These are phyloP conservation scores for Prunus padus DNA, from an alignment of 306 rosid species.

Conservation along the genomic window DNA sequence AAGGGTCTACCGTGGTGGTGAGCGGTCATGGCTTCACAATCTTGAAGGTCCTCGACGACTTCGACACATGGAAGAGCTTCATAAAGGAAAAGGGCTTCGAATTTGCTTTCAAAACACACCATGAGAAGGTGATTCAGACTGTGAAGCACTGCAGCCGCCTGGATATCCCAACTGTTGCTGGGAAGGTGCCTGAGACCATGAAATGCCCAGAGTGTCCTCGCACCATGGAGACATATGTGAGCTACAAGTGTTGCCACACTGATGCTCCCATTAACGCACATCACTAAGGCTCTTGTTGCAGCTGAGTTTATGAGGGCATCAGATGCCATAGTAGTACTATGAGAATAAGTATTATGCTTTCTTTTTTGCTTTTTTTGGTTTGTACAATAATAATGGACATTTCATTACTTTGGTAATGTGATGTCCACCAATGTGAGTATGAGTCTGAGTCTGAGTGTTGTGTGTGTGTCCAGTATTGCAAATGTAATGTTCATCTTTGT, in stretches of 20 bases:
- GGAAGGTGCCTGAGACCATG: conserved; percentile 48
- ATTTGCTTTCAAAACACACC: conserved; percentile 21
- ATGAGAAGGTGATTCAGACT: conserved; percentile 19
- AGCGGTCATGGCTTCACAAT: conserved; percentile 39
- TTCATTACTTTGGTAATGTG: neutral
- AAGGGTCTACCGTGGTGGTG: conserved; percentile 36
- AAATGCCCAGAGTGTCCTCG: conserved; percentile 59
- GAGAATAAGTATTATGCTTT: neutral
- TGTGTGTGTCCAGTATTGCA: too few relatives aligned
- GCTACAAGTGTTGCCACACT: conserved; percentile 63
- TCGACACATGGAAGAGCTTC: conserved; percentile 41
- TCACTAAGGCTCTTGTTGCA: neutral
- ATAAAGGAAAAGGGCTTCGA: conserved; percentile 42
- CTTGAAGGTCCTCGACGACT: conserved; percentile 39
- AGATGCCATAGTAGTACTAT: neutral
- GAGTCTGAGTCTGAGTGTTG: too few relatives aligned
- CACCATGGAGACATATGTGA: conserved; percentile 53
- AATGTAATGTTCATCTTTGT: too few relatives aligned
- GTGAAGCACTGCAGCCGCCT: conserved; percentile 32
- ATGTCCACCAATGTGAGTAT: neutral
- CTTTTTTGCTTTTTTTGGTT: neutral
- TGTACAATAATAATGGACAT: conserved; percentile 2
- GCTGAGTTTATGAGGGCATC: neutral
- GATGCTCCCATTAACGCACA: conserved; percentile 18
- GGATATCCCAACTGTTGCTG: conserved; percentile 42